A percentile compares a stretch with the other conserved stretches of the same genome.
These are phyloP conservation scores for Ophiostoma novo-ulmi DNA, from an alignment of 2,329 filamentous ascomycete genomes.

Conservation along the genomic window DNA sequence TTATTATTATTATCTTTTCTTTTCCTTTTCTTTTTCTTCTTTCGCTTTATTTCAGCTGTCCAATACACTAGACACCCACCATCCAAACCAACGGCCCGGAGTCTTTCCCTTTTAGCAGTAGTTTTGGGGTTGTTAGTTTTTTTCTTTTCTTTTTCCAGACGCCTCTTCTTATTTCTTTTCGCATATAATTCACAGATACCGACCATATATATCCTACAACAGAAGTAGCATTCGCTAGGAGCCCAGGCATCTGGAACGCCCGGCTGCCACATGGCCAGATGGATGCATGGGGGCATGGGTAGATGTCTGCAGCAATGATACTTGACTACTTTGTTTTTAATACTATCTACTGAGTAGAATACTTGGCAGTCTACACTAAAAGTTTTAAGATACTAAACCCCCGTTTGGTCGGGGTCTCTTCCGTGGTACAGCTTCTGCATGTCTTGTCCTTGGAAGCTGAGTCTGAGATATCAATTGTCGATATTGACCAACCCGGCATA, in stretches of 20 bases:
- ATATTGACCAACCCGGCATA: not conserved
- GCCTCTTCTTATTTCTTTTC: not conserved
- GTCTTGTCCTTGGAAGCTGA: not conserved
- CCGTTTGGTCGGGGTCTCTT: not conserved
- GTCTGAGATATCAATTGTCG: not conserved
- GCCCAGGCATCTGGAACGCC: not conserved
- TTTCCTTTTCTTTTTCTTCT: not conserved
- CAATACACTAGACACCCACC: no score
- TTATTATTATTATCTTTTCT: not conserved
- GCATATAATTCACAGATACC: not conserved
- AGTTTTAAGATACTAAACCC: not conserved
- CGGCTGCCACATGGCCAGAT: not conserved
- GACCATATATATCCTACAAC: no score
- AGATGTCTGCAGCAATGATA: not conserved
- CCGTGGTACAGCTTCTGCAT: not conserved
- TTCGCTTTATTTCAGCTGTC: not conserved
- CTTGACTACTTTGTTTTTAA: not conserved
- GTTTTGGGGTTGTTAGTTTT: not conserved
- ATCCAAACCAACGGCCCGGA: not conserved
- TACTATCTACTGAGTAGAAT: not conserved
- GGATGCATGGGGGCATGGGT: not conserved
- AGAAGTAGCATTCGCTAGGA: constrained; percentile 2
- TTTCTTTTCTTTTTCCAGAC: not conserved
- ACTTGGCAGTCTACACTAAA: no score
- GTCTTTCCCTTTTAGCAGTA: constrained; percentile 6